phyloP scores from a whole-genome alignment of 2,329 filamentous ascomycete genomes.

The Cephalotrichum gorgonifer region DNA sequence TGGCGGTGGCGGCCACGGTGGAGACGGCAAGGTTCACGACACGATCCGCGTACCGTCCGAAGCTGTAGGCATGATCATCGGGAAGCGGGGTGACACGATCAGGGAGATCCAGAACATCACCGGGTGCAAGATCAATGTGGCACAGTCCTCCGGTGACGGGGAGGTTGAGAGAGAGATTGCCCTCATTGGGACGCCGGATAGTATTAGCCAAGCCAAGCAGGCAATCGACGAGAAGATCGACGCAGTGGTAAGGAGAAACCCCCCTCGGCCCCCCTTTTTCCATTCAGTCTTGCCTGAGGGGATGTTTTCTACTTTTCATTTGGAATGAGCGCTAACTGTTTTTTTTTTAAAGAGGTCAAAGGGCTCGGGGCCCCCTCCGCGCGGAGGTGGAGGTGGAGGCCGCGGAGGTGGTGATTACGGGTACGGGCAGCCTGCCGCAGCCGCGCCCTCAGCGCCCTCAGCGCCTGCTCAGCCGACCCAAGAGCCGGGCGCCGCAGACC shows the following conservation, averaged over 20 bases:
- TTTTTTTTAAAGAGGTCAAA: constrained; percentile 1
- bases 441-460: constrained; percentile 21
- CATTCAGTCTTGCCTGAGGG: too few relatives aligned
- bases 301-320: too few relatives aligned
- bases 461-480: constrained; percentile 7
- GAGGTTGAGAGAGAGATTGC: constrained; percentile 81
- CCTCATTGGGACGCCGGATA: constrained; percentile 65
- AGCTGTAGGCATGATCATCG: constrained; percentile 92
- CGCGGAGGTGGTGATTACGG: constrained; percentile 30
- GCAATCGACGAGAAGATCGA: constrained; percentile 91
- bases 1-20: constrained; percentile 21
- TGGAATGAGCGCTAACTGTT: not conserved
- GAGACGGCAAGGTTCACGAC: constrained; percentile 50
- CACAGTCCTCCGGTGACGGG: constrained; percentile 64
- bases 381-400: constrained; percentile 18
- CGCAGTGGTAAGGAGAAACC: constrained; percentile 73
- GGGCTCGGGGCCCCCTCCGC: constrained; percentile 5
- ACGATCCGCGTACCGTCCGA: constrained; percentile 80
- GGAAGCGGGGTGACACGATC: constrained; percentile 88
- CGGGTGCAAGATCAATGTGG: constrained; percentile 91
- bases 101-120: constrained; percentile 84
- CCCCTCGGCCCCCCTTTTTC: constrained; percentile 2
- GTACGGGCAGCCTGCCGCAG: constrained; percentile 23
- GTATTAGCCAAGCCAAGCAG: constrained; percentile 70
- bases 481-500: constrained; percentile 45